Evolutionary conservation across 225 moss, liverwort and hornwort genomes (phyloP).

Genomic region (Polytrichum formosum): DNA sequence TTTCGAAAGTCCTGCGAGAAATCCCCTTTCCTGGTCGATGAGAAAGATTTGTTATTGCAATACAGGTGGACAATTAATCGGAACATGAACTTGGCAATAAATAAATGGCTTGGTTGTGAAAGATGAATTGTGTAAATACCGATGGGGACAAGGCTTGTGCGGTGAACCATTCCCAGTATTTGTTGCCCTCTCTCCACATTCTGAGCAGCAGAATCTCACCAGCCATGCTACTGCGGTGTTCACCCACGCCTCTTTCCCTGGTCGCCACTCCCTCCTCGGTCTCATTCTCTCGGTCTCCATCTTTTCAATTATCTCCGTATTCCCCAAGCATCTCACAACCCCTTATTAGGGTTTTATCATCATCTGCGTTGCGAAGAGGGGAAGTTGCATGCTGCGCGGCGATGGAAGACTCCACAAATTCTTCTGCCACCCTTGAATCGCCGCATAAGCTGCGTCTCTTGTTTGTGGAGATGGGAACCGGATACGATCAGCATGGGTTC

Average conservation of each 20-base stretch:
- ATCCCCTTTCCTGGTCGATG: no score
- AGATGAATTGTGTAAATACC: no score
- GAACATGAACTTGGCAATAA: no score
- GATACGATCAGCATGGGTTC: conserved; percentile 98
- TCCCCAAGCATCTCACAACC: conserved; percentile 6
- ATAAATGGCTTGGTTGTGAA: no score
- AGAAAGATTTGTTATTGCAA: no score
- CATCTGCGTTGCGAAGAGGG: conserved; percentile 9
- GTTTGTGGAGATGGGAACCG: conserved; percentile 98
- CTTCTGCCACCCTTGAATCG: conserved; percentile 6
- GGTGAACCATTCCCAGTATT: no score
- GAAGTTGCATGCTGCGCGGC: conserved; percentile 26
- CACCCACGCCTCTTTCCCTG: conserved; percentile 7
- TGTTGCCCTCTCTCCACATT: no score
- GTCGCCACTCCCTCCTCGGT: neutral
- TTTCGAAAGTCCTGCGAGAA: no score
- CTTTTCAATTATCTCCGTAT: neutral
- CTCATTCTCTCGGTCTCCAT: conserved; percentile 9
- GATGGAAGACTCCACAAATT: conserved; percentile 6
- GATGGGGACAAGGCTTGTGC: no score
- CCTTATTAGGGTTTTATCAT: conserved; percentile 10
- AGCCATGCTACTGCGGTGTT: conserved; percentile 22
- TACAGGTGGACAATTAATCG: no score
- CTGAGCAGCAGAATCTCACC: neutral
- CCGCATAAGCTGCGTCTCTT: conserved; percentile 44